A percentile compares a stretch with the other conserved stretches of the same genome.
phyloP scores from a whole-genome alignment of 1,284 basidiomycete species.

The Sanguinoderma infundibulare region DNA sequence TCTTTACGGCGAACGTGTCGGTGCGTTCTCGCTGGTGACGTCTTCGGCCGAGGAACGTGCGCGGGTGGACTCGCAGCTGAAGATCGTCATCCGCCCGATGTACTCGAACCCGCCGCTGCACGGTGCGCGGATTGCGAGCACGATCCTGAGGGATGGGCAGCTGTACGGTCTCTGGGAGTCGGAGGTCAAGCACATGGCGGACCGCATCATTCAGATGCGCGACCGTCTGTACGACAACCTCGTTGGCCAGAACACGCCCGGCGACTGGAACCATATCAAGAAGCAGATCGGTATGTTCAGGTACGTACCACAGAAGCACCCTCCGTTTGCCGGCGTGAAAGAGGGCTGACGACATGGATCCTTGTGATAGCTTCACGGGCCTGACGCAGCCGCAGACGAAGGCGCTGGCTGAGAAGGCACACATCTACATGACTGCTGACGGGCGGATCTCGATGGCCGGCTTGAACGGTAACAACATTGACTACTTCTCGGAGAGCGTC shows the following conservation, averaged over 20 bases:
- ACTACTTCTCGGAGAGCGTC: slow-evolving; percentile 89
- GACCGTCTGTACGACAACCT: slow-evolving; percentile 83
- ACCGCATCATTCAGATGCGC: slow-evolving; percentile 96
- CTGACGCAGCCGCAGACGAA: slow-evolving; percentile 86
- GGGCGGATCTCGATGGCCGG: slow-evolving; percentile 97
- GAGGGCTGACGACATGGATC: slow-evolving; percentile 5
- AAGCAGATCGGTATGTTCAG: slow-evolving; percentile 97
- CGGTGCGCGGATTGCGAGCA: slow-evolving; percentile 89
- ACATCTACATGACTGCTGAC: slow-evolving; percentile 92
- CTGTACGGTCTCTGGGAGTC: slow-evolving; percentile 89
- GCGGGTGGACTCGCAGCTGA: slow-evolving; percentile 91
- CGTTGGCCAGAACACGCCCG: slow-evolving; percentile 87
- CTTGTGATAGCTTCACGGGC: slow-evolving; percentile 79
- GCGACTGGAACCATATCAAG: slow-evolving; percentile 96
- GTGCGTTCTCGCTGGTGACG: slow-evolving; percentile 89
- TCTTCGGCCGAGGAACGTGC: slow-evolving; percentile 82
- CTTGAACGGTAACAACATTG: slow-evolving; percentile 88
- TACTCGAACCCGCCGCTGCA: slow-evolving; percentile 99
- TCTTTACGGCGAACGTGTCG: slow-evolving; percentile 96
- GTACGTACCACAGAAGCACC: slow-evolving; percentile 42
- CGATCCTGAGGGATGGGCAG: slow-evolving; percentile 78
- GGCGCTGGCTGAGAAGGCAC: slow-evolving; percentile 87
- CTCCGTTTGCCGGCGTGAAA: neutral
- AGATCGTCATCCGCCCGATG: slow-evolving; percentile 96
- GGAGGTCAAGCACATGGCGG: slow-evolving; percentile 95